A percentile compares a stretch with the other conserved stretches of the same genome.
Conservation (phyloP, 805 yeast species). For the Teunomyces panamensis region DNA sequence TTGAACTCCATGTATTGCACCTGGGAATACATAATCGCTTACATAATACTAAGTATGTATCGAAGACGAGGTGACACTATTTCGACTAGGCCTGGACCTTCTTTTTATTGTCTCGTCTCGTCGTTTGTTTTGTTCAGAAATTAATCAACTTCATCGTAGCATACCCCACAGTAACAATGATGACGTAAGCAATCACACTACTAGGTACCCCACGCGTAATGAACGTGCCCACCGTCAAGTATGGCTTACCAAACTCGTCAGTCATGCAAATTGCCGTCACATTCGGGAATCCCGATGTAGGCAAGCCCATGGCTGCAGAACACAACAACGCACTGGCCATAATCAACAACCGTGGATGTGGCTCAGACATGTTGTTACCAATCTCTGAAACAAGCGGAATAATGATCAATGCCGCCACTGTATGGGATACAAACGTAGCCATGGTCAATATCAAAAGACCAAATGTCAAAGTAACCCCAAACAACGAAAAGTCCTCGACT, state of each 20-base stretch:
- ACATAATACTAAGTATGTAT: too few relatives aligned
- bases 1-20: too few relatives aligned
- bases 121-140: slow-evolving; percentile 6
- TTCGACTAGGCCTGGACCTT: background rate
- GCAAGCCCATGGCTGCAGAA: slow-evolving; percentile 46
- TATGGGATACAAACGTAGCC: slow-evolving; percentile 45
- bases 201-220: slow-evolving; percentile 44
- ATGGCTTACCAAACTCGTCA: slow-evolving; percentile 40
- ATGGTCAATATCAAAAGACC: slow-evolving; percentile 39
- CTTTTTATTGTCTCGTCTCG: too few relatives aligned
- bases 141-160: slow-evolving; percentile 31
- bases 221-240: slow-evolving; percentile 39
- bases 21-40: too few relatives aligned
- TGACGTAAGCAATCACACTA: slow-evolving; percentile 33
- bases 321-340: slow-evolving; percentile 42
- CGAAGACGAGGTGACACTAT: too few relatives aligned
- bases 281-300: slow-evolving; percentile 44
- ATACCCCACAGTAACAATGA: slow-evolving; percentile 38
- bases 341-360: slow-evolving; percentile 38
- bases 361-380: slow-evolving; percentile 34
- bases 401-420: slow-evolving; percentile 43
- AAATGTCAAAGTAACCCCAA: slow-evolving; percentile 71
- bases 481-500: slow-evolving; percentile 67
- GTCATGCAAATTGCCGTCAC: slow-evolving; percentile 44
- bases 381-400: slow-evolving; percentile 42